Evolutionary conservation across 352 stramenopile genomes (phyloP).

Genomic region (Halophytophthora batemanensis): DNA sequence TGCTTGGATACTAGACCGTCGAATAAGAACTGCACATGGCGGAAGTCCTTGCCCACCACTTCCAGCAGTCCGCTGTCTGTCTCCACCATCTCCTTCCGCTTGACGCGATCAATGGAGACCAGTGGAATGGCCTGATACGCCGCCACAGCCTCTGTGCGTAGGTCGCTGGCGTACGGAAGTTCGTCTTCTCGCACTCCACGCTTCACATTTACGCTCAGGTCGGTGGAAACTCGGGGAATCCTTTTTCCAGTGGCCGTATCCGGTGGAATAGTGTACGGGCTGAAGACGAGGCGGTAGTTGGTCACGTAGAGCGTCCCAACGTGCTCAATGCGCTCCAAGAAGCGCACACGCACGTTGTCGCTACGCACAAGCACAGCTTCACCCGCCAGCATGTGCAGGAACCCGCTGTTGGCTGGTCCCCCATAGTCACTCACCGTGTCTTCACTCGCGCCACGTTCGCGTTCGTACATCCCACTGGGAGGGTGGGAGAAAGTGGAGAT

Average conservation of each 20-base stretch:
- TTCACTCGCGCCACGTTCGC: slow-evolving; percentile 23
- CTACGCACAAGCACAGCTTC: slow-evolving; percentile 64
- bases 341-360: slow-evolving; percentile 55
- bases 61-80: slow-evolving; percentile 69
- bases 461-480: slow-evolving; percentile 15
- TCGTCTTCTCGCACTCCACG: slow-evolving; percentile 38
- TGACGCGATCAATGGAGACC: slow-evolving; percentile 66
- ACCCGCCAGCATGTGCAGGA: slow-evolving; percentile 57
- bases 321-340: slow-evolving; percentile 50
- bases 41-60: slow-evolving; percentile 80
- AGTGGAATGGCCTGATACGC: slow-evolving; percentile 75
- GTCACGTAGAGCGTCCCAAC: slow-evolving; percentile 69
- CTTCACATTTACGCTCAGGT: slow-evolving; percentile 22
- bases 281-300: slow-evolving; percentile 82
- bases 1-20: slow-evolving; percentile 71
- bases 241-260: slow-evolving; percentile 8
- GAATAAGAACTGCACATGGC: slow-evolving; percentile 74
- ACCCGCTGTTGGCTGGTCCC: slow-evolving; percentile 10
- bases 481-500: not conserved
- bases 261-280: slow-evolving; percentile 13
- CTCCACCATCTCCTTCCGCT: slow-evolving; percentile 75
- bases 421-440: slow-evolving; percentile 23
- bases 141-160: slow-evolving; percentile 31
- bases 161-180: slow-evolving; percentile 40
- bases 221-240: slow-evolving; percentile 12